Conservation (phyloP, 2,329 filamentous ascomycete species). For the Colletotrichum sp. region DNA sequence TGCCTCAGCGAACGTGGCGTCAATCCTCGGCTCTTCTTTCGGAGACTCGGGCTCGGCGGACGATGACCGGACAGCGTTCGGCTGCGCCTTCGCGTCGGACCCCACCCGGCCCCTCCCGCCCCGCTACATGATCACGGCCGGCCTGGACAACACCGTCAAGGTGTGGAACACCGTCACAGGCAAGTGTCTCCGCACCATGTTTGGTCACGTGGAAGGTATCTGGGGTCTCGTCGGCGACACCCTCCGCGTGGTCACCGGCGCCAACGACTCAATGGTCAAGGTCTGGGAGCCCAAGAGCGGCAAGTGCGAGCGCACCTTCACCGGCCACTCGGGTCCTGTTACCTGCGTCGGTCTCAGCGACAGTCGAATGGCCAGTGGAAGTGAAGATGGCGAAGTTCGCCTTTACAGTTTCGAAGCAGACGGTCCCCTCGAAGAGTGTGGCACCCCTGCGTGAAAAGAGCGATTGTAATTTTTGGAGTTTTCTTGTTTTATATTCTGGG, state of each 20-base stretch:
- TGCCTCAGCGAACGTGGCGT: conserved; percentile 15
- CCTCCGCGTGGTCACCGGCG: conserved; percentile 84
- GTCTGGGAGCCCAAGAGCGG: conserved; percentile 90
- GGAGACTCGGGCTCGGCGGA: conserved; percentile 26
- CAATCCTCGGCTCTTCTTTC: conserved; percentile 25
- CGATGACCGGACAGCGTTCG: conserved; percentile 61
- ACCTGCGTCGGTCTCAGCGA: conserved; percentile 94
- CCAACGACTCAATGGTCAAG: conserved; percentile 95
- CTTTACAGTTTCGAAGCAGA: conserved; percentile 77
- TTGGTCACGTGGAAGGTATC: conserved; percentile 94
- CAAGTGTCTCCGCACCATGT: conserved; percentile 88
- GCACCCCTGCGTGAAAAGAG: conserved; percentile 50
- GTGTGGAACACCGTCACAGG: conserved; percentile 84
- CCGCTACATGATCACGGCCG: conserved; percentile 90
- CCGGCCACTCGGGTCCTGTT: conserved; percentile 87
- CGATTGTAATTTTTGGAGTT: background rate
- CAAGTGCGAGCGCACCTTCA: conserved; percentile 90
- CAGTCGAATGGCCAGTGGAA: conserved; percentile 85
- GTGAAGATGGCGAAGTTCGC: conserved; percentile 90
- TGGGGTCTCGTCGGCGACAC: conserved; percentile 93
- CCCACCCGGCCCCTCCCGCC: conserved; percentile 74
- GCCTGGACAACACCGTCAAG: conserved; percentile 82
- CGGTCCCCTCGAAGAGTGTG: conserved; percentile 48
- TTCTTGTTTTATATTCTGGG: background rate
- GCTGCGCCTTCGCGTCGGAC: conserved; percentile 65